Conservation (phyloP, 2,329 filamentous ascomycete species). For the Rutstroemia sp. region DNA sequence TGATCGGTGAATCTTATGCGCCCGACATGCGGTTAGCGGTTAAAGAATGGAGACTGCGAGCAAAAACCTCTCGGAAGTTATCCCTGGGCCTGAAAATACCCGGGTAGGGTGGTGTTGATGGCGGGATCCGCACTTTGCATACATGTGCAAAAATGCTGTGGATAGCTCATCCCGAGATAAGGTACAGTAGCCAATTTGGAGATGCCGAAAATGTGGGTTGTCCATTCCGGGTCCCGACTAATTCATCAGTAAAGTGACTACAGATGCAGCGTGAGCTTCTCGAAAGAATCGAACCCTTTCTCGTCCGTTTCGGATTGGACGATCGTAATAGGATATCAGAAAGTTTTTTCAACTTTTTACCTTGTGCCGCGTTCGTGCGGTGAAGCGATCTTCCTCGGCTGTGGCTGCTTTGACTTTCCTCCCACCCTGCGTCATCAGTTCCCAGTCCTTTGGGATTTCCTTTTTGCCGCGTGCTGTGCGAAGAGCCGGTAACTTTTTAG, state of each 20-base stretch:
- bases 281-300: too few relatives aligned
- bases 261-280: too few relatives aligned
- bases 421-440: neutral
- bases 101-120: neutral
- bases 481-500: too few relatives aligned
- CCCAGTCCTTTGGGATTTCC: neutral
- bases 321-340: too few relatives aligned
- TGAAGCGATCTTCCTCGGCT: neutral
- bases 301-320: too few relatives aligned
- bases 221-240: too few relatives aligned
- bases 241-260: too few relatives aligned
- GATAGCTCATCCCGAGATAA: neutral
- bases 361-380: neutral
- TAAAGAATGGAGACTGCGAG: slow-evolving; percentile 1
- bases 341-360: neutral
- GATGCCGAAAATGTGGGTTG: neutral
- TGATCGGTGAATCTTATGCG: slow-evolving; percentile 5
- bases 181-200: neutral
- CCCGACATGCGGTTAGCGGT: slow-evolving; percentile 1
- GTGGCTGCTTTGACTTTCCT: neutral
- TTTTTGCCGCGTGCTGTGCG: neutral
- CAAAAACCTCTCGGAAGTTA: neutral
- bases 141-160: neutral
- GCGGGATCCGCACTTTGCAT: neutral
- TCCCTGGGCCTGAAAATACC: neutral